Conservation (phyloP, 805 yeast genomes). For the Saturnispora mendoncae region DNA sequence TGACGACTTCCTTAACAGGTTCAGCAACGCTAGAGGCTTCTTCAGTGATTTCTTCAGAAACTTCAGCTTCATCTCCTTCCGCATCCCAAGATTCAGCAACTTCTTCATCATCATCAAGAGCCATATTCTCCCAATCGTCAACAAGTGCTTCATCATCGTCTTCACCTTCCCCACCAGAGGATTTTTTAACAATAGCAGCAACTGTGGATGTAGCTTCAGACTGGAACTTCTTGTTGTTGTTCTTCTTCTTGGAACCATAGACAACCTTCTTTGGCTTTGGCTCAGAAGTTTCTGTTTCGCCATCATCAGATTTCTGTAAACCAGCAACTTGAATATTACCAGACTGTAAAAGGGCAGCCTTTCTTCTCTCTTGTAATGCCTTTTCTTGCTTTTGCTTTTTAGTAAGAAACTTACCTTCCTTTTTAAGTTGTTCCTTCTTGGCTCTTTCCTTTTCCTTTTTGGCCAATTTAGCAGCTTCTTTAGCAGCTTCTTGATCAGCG, state of each 20-base stretch:
- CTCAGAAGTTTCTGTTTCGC: conserved; percentile 7
- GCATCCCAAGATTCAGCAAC: conserved; percentile 30
- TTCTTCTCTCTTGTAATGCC: conserved; percentile 77
- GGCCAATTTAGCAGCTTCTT: conserved; percentile 48
- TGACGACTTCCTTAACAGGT: conserved; percentile 12
- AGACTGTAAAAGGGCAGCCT: conserved; percentile 70
- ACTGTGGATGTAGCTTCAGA: neutral
- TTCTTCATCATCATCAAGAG: conserved; percentile 37
- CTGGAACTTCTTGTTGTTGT: conserved; percentile 27
- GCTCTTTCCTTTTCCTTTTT: conserved; percentile 84
- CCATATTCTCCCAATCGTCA: conserved; percentile 84
- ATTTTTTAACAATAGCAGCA: conserved; percentile 4
- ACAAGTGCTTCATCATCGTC: conserved; percentile 38
- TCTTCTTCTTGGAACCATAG: conserved; percentile 64
- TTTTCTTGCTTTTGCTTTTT: conserved; percentile 94
- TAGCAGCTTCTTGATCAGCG: conserved; percentile 40
- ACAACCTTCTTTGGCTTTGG: conserved; percentile 42
- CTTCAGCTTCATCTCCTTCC: conserved; percentile 24
- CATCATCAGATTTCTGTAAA: conserved; percentile 25
- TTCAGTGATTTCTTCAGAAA: conserved; percentile 20
- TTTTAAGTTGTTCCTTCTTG: conserved; percentile 84
- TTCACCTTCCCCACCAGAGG: conserved; percentile 31
- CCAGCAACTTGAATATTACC: conserved; percentile 73
- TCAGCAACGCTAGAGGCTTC: conserved; percentile 17
- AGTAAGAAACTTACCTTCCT: conserved; percentile 90